Evolutionary conservation across 2,329 filamentous ascomycete species (phyloP).

Genomic region (Colletotrichum higginsianum): DNA sequence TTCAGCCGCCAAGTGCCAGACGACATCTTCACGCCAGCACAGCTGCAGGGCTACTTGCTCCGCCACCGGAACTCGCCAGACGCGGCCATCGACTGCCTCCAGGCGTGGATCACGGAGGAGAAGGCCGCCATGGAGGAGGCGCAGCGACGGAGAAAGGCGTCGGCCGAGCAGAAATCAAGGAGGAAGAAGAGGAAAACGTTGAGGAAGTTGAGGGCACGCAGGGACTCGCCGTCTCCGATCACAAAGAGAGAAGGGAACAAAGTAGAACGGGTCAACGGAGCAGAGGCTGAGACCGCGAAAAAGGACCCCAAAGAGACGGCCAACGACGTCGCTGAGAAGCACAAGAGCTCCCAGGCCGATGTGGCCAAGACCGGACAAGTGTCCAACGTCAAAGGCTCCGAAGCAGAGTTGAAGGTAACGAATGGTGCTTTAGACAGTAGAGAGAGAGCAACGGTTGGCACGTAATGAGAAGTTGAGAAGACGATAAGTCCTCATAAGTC

Average conservation of each 20-base stretch:
- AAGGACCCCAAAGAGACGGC: background rate
- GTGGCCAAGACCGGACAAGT: background rate
- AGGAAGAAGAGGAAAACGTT: slow-evolving; percentile 27
- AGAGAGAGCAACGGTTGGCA: too few species aligned
- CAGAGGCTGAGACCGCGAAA: background rate
- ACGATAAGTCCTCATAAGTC: too few species aligned
- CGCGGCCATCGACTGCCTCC: background rate
- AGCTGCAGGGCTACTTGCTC: slow-evolving; percentile 35
- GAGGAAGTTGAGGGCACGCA: slow-evolving; percentile 26
- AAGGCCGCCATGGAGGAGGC: slow-evolving; percentile 33
- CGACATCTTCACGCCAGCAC: slow-evolving; percentile 34
- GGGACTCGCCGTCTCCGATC: background rate
- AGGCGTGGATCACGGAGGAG: slow-evolving; percentile 28
- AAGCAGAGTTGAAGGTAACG: background rate
- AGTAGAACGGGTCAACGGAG: background rate
- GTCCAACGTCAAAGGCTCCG: too few species aligned
- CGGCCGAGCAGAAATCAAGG: slow-evolving; percentile 14
- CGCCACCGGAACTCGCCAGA: slow-evolving; percentile 21
- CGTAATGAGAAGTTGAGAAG: too few species aligned
- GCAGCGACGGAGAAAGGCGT: slow-evolving; percentile 17
- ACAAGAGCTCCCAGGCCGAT: background rate
- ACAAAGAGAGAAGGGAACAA: background rate
- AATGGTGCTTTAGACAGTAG: too few species aligned
- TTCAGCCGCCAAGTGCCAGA: slow-evolving; percentile 31
- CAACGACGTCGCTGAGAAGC: background rate